Conservation (phyloP, 2,329 filamentous ascomycete genomes). For the Nannizziopsis arthrosporioides region DNA sequence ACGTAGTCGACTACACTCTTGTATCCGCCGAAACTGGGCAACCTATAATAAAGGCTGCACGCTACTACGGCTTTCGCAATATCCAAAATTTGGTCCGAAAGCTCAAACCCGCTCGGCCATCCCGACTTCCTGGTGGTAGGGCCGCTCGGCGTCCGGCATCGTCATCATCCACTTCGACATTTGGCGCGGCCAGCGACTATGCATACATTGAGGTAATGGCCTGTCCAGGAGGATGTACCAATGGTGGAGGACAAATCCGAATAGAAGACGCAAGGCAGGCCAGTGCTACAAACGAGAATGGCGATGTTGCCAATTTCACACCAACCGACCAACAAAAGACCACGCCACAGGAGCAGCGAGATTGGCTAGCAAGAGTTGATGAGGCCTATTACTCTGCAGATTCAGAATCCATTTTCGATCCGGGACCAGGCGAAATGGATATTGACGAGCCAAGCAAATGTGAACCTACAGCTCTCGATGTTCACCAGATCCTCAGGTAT, state of each 20-base stretch:
- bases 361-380: conserved; percentile 70
- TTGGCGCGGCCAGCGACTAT: conserved; percentile 47
- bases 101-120: conserved; percentile 67
- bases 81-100: conserved; percentile 96
- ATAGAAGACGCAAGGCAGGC: conserved; percentile 55
- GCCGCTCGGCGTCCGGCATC: neutral
- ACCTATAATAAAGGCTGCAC: conserved; percentile 63
- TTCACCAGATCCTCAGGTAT: conserved; percentile 50
- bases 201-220: conserved; percentile 99
- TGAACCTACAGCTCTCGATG: conserved; percentile 19
- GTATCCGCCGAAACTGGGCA: conserved; percentile 42
- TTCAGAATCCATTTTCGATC: conserved; percentile 38
- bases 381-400: conserved; percentile 80
- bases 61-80: conserved; percentile 95
- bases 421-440: conserved; percentile 22
- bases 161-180: conserved; percentile 28
- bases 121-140: conserved; percentile 67
- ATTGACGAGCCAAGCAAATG: conserved; percentile 15
- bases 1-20: conserved; percentile 78
- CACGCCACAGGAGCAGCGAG: conserved; percentile 68
- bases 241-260: conserved; percentile 92
- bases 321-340: conserved; percentile 39
- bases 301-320: neutral
- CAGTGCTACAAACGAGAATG: conserved; percentile 11
- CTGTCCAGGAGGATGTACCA: conserved; percentile 96